Percentiles rank a stretch among this genome's conserved stretches.
These are phyloP conservation scores for Plantago ovata DNA, from an alignment of 257 asterid genomes.

Conservation along the genomic window DNA sequence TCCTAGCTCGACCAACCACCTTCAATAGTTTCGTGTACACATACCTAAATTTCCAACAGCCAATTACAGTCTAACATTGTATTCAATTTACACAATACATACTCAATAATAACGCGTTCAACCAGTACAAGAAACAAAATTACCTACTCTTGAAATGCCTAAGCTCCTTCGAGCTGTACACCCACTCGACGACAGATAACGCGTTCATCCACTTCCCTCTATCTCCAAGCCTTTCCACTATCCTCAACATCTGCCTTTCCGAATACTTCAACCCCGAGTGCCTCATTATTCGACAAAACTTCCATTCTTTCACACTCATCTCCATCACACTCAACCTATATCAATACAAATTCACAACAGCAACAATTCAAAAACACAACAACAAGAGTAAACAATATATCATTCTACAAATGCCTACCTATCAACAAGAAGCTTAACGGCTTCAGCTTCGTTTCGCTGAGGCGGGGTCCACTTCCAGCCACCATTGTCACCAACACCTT, in stretches of 20 bases:
- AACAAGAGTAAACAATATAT: background rate
- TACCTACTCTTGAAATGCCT: constrained; percentile 73
- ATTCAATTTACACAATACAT: constrained; percentile 4
- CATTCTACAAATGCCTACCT: constrained; percentile 33
- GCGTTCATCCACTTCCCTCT: constrained; percentile 84
- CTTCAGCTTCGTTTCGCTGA: constrained; percentile 58
- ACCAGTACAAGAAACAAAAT: constrained; percentile 5
- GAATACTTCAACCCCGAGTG: constrained; percentile 77
- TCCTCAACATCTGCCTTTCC: constrained; percentile 79
- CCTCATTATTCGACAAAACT: constrained; percentile 71
- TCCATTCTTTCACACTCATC: constrained; percentile 68
- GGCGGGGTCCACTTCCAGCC: constrained; percentile 44
- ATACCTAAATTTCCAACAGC: constrained; percentile 53
- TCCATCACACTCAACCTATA: constrained; percentile 60
- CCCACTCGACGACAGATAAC: constrained; percentile 77
- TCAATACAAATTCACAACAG: constrained; percentile 17
- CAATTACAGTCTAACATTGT: constrained; percentile 15
- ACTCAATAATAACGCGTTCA: constrained; percentile 8
- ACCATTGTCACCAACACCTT: constrained; percentile 26
- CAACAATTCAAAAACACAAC: background rate
- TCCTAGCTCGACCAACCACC: constrained; percentile 74
- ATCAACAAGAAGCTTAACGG: constrained; percentile 50
- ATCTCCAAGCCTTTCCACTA: constrained; percentile 75
- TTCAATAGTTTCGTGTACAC: constrained; percentile 82
- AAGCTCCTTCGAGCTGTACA: constrained; percentile 67